Conservation (phyloP, 371 early-diverging fungal species). For the Circinella umbellata region DNA sequence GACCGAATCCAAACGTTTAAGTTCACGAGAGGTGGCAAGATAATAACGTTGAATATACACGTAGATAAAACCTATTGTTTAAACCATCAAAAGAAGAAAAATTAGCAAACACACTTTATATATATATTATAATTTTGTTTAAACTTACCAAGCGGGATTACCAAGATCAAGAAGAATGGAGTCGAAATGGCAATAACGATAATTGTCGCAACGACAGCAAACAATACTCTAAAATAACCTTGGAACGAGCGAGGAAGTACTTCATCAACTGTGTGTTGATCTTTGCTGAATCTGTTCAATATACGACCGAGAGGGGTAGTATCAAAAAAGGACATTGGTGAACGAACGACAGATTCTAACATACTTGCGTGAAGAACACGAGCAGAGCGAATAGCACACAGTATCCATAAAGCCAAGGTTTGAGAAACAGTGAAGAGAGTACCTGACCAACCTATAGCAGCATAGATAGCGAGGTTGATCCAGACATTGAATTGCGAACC, state of each 20-base stretch:
- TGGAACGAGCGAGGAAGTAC: constrained; percentile 67
- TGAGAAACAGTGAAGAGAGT: constrained; percentile 73
- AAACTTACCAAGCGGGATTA: constrained; percentile 56
- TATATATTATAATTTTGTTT: not conserved
- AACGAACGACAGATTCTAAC: constrained; percentile 58
- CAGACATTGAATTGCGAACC: constrained; percentile 53
- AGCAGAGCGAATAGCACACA: constrained; percentile 81
- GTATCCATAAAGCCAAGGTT: constrained; percentile 79
- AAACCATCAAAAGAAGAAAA: not conserved
- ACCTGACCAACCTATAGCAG: constrained; percentile 73
- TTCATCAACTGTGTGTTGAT: constrained; percentile 87
- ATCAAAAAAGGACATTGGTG: constrained; percentile 91
- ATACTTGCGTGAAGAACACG: constrained; percentile 63
- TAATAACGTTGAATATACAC: constrained; percentile 73
- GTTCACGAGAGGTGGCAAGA: constrained; percentile 73
- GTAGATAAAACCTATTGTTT: constrained; percentile 53
- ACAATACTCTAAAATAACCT: constrained; percentile 56
- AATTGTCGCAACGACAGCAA: constrained; percentile 62
- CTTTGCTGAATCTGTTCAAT: constrained; percentile 87
- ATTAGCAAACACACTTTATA: not conserved
- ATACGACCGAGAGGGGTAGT: constrained; percentile 90
- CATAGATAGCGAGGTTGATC: constrained; percentile 81
- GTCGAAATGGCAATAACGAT: constrained; percentile 65
- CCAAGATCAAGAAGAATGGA: constrained; percentile 60
- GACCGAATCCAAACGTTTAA: constrained; percentile 82